phyloP scores from a whole-genome alignment of 192 early-diverging fungal species.

The Mortierella hygrophila region DNA sequence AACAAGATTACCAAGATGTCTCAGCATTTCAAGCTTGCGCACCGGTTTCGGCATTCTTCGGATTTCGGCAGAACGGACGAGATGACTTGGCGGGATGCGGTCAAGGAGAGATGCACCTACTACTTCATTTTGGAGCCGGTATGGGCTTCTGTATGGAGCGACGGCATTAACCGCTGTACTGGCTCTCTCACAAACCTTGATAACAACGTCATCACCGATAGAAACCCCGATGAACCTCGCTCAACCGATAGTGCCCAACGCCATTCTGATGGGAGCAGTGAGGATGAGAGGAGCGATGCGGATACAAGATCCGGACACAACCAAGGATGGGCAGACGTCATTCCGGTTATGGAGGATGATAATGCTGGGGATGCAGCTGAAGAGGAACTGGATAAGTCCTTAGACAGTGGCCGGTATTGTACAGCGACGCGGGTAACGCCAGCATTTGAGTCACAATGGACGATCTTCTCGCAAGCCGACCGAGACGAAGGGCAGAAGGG shows the following conservation, averaged over 20 bases:
- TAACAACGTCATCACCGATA: neutral
- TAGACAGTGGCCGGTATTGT: neutral
- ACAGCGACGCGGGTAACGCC: neutral
- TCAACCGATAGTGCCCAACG: neutral
- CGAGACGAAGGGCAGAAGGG: neutral
- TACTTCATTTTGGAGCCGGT: slow-evolving; percentile 15
- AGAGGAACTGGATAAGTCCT: neutral
- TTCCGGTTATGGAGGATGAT: neutral
- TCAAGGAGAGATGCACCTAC: slow-evolving; percentile 7
- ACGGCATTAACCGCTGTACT: neutral
- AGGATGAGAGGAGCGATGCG: neutral
- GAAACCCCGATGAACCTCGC: neutral
- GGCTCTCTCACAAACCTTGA: neutral
- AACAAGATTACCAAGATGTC: slow-evolving; percentile 22
- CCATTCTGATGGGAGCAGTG: neutral
- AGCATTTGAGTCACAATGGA: neutral
- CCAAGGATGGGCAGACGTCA: neutral
- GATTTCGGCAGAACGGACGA: neutral
- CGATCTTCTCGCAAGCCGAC: neutral
- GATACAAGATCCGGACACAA: neutral
- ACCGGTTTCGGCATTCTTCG: slow-evolving; percentile 9
- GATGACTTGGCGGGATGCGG: slow-evolving; percentile 9
- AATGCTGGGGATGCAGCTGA: neutral
- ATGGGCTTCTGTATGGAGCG: slow-evolving; percentile 12
- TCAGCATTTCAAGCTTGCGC: slow-evolving; percentile 7